Evolutionary conservation across 371 early-diverging fungal species (phyloP).

Genomic region (Lichtheimia ramosa): DNA sequence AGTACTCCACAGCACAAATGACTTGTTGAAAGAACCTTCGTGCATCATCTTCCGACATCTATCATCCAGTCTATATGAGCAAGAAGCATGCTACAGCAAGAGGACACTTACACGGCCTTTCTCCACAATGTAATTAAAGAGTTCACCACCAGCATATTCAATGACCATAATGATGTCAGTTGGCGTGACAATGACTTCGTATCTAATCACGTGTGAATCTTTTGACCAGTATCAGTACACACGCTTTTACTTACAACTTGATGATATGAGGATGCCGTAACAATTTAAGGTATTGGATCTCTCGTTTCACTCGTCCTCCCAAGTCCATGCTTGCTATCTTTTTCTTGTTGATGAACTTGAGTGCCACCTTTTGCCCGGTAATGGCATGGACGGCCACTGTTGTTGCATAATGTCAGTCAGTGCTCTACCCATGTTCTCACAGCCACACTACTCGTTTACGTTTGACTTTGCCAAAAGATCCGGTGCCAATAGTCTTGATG

Average conservation of each 20-base stretch:
- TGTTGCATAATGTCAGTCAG: neutral
- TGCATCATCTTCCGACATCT: slow-evolving; percentile 91
- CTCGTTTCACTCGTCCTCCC: slow-evolving; percentile 93
- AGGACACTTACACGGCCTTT: slow-evolving; percentile 81
- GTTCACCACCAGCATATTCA: slow-evolving; percentile 95
- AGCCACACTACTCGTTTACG: slow-evolving; percentile 45
- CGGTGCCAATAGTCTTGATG: slow-evolving; percentile 92
- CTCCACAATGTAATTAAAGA: slow-evolving; percentile 97
- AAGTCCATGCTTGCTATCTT: slow-evolving; percentile 92
- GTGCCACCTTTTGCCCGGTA: slow-evolving; percentile 94
- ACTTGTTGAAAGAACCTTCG: slow-evolving; percentile 97
- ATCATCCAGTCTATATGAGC: too few species aligned
- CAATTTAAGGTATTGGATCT: slow-evolving; percentile 94
- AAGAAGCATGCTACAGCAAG: too few species aligned
- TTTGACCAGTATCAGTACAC: neutral
- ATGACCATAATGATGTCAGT: slow-evolving; percentile 98
- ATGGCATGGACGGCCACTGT: slow-evolving; percentile 92
- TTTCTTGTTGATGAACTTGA: slow-evolving; percentile 91
- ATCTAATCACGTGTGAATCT: slow-evolving; percentile 22
- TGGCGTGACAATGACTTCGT: slow-evolving; percentile 96
- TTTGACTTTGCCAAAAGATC: slow-evolving; percentile 98
- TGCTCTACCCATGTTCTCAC: too few species aligned
- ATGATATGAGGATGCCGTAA: slow-evolving; percentile 98
- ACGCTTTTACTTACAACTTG: slow-evolving; percentile 69
- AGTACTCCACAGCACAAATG: slow-evolving; percentile 97